Percentiles rank a stretch among this genome's conserved stretches.
Evolutionary conservation across 768 basidiomycete species (phyloP).

Genomic region (Cantharellus anzutake): DNA sequence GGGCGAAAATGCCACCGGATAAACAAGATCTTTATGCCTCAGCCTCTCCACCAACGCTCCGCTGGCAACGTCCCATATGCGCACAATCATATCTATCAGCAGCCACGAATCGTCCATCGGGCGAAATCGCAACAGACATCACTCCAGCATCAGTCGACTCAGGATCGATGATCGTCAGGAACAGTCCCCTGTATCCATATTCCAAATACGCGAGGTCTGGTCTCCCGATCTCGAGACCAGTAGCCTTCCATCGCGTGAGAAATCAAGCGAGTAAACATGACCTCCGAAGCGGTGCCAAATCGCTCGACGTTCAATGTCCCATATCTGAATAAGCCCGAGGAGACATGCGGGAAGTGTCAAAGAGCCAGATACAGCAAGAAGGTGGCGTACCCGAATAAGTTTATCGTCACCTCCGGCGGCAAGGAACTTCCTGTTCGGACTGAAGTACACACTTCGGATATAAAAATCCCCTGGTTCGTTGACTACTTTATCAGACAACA

Average conservation of each 20-base stretch:
- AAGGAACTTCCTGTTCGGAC: slow-evolving; percentile 46
- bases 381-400: slow-evolving; percentile 52
- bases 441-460: slow-evolving; percentile 71
- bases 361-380: neutral
- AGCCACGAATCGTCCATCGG: slow-evolving; percentile 29
- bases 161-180: slow-evolving; percentile 29
- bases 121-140: slow-evolving; percentile 38
- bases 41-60: slow-evolving; percentile 23
- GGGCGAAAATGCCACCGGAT: slow-evolving; percentile 30
- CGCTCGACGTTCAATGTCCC: slow-evolving; percentile 68
- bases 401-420: slow-evolving; percentile 81
- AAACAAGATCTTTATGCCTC: slow-evolving; percentile 27
- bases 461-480: slow-evolving; percentile 67
- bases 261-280: slow-evolving; percentile 86
- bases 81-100: slow-evolving; percentile 35
- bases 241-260: slow-evolving; percentile 61
- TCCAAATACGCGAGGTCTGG: slow-evolving; percentile 40
- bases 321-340: slow-evolving; percentile 36
- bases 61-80: slow-evolving; percentile 31
- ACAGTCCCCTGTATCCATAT: slow-evolving; percentile 28
- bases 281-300: slow-evolving; percentile 70
- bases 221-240: slow-evolving; percentile 83
- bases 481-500: slow-evolving; percentile 54
- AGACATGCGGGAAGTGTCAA: neutral
- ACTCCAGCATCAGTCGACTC: slow-evolving; percentile 49